phyloP scores from a whole-genome alignment of 495 filamentous ascomycete species.

The Parmelia sp. region DNA sequence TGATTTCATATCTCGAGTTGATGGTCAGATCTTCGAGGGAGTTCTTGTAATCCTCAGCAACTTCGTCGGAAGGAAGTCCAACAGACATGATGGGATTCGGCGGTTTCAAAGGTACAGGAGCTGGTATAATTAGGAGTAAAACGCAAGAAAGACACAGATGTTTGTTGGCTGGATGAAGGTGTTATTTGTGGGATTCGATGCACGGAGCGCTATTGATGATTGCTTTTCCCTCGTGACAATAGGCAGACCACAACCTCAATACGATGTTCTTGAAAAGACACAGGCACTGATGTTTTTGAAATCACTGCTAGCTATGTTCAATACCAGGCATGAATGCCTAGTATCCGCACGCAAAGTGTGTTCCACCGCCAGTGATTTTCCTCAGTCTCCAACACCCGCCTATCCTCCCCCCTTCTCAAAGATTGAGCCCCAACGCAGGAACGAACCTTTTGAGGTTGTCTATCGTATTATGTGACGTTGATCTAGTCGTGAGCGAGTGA shows the following conservation, averaged over 20 bases:
- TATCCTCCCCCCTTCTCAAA: conserved; percentile 11
- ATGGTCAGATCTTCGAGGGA: conserved; percentile 84
- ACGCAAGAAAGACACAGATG: conserved; percentile 23
- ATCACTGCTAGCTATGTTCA: conserved; percentile 30
- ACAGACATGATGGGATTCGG: conserved; percentile 58
- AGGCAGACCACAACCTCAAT: conserved; percentile 21
- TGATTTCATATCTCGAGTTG: conserved; percentile 89
- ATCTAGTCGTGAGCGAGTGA: background rate
- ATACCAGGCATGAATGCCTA: conserved; percentile 19
- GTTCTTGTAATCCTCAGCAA: conserved; percentile 89
- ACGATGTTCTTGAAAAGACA: conserved; percentile 22
- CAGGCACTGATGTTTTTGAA: conserved; percentile 26
- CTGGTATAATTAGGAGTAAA: conserved; percentile 15
- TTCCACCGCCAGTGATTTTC: conserved; percentile 15
- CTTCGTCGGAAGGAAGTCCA: conserved; percentile 70
- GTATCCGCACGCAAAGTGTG: conserved; percentile 9
- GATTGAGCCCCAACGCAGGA: conserved; percentile 1
- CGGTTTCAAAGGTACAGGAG: conserved; percentile 12
- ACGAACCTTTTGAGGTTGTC: conserved; percentile 9
- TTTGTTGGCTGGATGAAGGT: conserved; percentile 18
- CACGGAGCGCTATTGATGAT: conserved; percentile 17
- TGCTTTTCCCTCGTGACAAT: conserved; percentile 17
- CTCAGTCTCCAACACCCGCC: conserved; percentile 11
- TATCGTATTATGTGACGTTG: background rate
- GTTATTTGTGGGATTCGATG: conserved; percentile 15